Evolutionary conservation across 305 asterid genomes (phyloP).

Genomic region (Rubia occidens): DNA sequence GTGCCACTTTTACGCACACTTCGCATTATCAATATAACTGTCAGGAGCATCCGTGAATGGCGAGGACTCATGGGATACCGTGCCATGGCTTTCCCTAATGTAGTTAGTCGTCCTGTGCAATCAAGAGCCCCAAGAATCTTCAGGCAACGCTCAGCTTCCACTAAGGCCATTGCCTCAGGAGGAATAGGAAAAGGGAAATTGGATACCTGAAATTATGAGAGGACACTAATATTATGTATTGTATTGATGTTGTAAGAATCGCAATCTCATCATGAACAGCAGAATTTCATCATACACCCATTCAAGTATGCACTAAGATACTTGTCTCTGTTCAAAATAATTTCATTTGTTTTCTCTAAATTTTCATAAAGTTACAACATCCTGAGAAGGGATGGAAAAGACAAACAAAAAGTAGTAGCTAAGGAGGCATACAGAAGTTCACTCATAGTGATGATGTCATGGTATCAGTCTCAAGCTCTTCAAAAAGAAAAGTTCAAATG

Average conservation of each 20-base stretch:
- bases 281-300: neutral
- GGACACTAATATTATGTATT: neutral
- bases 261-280: neutral
- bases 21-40: slow-evolving; percentile 64
- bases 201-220: slow-evolving; percentile 44
- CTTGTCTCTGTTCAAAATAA: neutral
- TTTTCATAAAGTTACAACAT: neutral
- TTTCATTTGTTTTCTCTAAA: neutral
- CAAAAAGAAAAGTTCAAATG: neutral
- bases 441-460: neutral
- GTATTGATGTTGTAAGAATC: neutral
- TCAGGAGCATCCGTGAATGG: slow-evolving; percentile 96
- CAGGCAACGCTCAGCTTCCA: slow-evolving; percentile 76
- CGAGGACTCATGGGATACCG: slow-evolving; percentile 94
- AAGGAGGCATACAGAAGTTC: neutral
- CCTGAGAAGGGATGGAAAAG: neutral
- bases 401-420: neutral
- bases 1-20: slow-evolving; percentile 31
- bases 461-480: neutral
- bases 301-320: neutral
- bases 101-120: slow-evolving; percentile 54
- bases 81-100: slow-evolving; percentile 85
- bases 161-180: slow-evolving; percentile 61
- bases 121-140: slow-evolving; percentile 87
- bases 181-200: slow-evolving; percentile 95